Conservation (phyloP, 2,329 filamentous ascomycete species). For the Fusarium euwallaceae region DNA sequence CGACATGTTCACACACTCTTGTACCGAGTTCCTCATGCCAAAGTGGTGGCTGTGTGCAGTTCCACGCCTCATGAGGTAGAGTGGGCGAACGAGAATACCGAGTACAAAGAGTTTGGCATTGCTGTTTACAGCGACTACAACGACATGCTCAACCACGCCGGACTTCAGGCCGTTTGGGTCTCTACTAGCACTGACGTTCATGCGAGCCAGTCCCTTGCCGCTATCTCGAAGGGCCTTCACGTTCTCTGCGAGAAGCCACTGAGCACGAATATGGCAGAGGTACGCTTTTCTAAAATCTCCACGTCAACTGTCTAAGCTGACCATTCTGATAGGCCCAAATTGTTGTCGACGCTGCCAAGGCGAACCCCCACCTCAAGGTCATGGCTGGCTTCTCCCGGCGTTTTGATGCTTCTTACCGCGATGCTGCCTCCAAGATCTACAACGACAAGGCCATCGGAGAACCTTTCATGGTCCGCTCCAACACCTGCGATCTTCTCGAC, state of each 20-base stretch:
- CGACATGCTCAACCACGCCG: conserved; percentile 33
- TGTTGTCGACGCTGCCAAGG: conserved; percentile 68
- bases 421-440: conserved; percentile 65
- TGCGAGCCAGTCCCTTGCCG: conserved; percentile 26
- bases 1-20: conserved; percentile 31
- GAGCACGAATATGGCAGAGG: conserved; percentile 60
- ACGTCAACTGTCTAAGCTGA: neutral
- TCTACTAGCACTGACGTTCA: conserved; percentile 36
- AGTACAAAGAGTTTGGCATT: conserved; percentile 32
- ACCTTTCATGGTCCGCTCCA: conserved; percentile 71
- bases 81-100: conserved; percentile 25
- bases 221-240: conserved; percentile 27
- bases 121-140: conserved; percentile 27
- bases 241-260: conserved; percentile 40
- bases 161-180: conserved; percentile 33
- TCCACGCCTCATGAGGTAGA: conserved; percentile 14
- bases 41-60: conserved; percentile 32
- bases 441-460: conserved; percentile 67
- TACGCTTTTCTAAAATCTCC: conserved; percentile 47
- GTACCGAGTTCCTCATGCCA: conserved; percentile 31
- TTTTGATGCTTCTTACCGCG: conserved; percentile 75
- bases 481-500: conserved; percentile 77
- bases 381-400: conserved; percentile 59
- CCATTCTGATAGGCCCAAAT: conserved; percentile 62
- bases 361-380: conserved; percentile 71